A percentile compares a stretch with the other conserved stretches of the same genome.
These are phyloP conservation scores for Ganoderma boninense DNA, from an alignment of 1,284 basidiomycete species.

Conservation along the genomic window DNA sequence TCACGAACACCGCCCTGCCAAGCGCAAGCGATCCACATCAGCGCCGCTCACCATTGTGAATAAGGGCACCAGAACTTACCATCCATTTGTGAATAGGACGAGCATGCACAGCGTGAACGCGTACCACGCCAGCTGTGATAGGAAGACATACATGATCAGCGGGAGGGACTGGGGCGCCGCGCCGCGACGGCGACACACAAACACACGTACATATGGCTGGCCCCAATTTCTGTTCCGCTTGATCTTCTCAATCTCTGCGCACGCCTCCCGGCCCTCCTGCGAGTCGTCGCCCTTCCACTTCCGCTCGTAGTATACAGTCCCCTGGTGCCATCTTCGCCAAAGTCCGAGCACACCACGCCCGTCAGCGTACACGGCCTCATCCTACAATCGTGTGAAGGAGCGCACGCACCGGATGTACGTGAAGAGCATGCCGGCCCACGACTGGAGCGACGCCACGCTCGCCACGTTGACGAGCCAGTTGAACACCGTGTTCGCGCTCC, in stretches of 20 bases:
- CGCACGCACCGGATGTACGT: constrained; percentile 40
- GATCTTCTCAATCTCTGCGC: constrained; percentile 35
- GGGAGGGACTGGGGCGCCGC: no score
- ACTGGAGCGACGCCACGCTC: constrained; percentile 41
- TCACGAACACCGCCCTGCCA: constrained; percentile 39
- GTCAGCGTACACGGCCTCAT: no score
- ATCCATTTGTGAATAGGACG: constrained; percentile 41
- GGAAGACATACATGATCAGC: not conserved
- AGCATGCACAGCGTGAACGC: constrained; percentile 38
- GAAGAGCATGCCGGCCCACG: constrained; percentile 42
- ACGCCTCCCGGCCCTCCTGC: constrained; percentile 20
- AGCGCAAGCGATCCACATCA: not conserved
- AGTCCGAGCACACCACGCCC: not conserved
- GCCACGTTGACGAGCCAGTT: constrained; percentile 38
- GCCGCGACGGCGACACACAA: no score
- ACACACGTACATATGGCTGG: constrained; percentile 35
- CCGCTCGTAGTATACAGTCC: constrained; percentile 37
- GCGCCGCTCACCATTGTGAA: no score
- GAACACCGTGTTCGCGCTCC: constrained; percentile 34
- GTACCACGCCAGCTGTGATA: constrained; percentile 39
- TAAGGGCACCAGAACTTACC: constrained; percentile 20
- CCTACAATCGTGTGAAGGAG: not conserved
- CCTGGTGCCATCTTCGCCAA: constrained; percentile 37
- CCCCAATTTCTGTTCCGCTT: constrained; percentile 36
- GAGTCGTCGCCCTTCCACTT: constrained; percentile 22